Evolutionary conservation across 352 stramenopile genomes (phyloP), one percentile per base, ranked within the genome.

Genomic region (Globisporangium uncinulatum): DNA sequence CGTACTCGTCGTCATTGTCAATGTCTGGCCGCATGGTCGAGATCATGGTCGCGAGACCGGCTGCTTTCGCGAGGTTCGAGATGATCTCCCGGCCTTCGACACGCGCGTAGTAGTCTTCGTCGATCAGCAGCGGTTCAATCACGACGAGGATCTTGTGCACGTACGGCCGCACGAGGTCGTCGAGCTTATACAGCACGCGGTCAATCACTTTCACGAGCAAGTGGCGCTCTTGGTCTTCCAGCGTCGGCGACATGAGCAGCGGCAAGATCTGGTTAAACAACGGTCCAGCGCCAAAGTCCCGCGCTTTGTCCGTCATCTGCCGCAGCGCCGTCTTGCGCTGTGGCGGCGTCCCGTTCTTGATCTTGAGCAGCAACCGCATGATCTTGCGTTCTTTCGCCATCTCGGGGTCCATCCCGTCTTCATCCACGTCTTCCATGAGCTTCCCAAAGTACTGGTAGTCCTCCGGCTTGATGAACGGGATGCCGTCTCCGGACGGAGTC

Each of bases 201-300:
- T 99, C 97, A 63, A 99, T 99, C 15, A 99, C 97, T 71, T 99
- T 99, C 29, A 99, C 97, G 13, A 99, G 78, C 62, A 99, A 86
- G 64, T 99, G 97, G 3, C 97, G 83, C 65, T 99, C 97, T 68
- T 99, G 97, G 73, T 99, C 97, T 66, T 99, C 97, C 6, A 99
- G 78, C 17, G 96, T 98, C 13, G 96, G 97, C 15, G 93, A 98
- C 97, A 99, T 99, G 15, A 99, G 79, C 57, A 99, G 71, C 6
- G 97, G 97, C 54, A 99, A 75, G 54, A 99, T 99, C 76, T 99
- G 97, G 77, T 99, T 98, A 70, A 99, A 99, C 20, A 99, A 75
- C 19, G 96, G 86, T 11, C 94, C 96, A 10, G 97, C 96, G 49
- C 97, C 97, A 71, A 99, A 98, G 24, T 97, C 86, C 15, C 94